phyloP scores from a whole-genome alignment of 1,284 basidiomycete genomes.

The Schizophyllum commune region DNA sequence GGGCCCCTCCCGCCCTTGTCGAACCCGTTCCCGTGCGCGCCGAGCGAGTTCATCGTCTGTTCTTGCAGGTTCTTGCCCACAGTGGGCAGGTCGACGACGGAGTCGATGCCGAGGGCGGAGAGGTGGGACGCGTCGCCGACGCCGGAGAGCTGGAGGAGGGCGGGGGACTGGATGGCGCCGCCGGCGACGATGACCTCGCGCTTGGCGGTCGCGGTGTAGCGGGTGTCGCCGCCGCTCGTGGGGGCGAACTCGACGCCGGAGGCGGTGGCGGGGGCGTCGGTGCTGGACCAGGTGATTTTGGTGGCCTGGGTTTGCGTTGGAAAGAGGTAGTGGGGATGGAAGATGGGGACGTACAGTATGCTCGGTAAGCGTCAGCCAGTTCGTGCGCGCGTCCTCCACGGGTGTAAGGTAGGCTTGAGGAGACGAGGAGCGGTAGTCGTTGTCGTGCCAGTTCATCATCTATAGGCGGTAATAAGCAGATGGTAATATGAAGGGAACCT shows the following conservation, averaged over 20 bases:
- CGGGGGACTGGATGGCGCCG: conserved; percentile 31
- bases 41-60: conserved; percentile 36
- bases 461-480: conserved; percentile 5
- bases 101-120: conserved; percentile 28
- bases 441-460: conserved; percentile 29
- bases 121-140: conserved; percentile 35
- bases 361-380: conserved; percentile 27
- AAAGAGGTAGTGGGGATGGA: neutral
- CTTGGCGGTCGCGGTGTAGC: conserved; percentile 23
- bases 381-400: conserved; percentile 23
- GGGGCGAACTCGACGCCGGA: conserved; percentile 28
- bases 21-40: conserved; percentile 28
- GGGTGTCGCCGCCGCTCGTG: conserved; percentile 18
- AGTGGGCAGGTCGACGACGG: conserved; percentile 28
- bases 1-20: conserved; percentile 30
- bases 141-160: conserved; percentile 36
- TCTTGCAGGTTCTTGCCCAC: conserved; percentile 43
- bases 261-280: conserved; percentile 22
- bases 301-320: conserved; percentile 21
- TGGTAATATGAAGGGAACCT: neutral
- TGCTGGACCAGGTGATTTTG: conserved; percentile 23
- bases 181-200: conserved; percentile 31
- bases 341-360: conserved; percentile 18
- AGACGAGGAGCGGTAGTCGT: conserved; percentile 28
- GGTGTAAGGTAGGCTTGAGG: conserved; percentile 29